Conservation (phyloP, 306 rosid species). For the Cotoneaster glaucophyllus region DNA sequence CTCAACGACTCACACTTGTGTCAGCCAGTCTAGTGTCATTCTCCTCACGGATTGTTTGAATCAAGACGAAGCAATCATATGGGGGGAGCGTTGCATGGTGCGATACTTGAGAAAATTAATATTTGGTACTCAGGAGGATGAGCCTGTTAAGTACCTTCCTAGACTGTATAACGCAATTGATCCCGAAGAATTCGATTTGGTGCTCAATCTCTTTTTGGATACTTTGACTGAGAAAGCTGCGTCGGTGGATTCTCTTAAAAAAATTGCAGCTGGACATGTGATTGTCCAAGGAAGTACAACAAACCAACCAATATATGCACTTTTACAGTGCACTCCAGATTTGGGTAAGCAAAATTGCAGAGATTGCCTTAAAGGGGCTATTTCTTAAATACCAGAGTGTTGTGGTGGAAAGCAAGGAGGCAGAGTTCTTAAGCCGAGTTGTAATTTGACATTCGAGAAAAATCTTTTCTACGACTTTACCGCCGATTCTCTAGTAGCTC, state of each 20-base stretch:
- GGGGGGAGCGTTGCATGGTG: constrained; percentile 7
- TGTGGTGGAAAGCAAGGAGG: background rate
- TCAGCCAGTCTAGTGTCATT: background rate
- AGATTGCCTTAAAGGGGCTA: background rate
- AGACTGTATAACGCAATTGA: background rate
- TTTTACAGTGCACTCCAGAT: background rate
- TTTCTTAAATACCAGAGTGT: background rate
- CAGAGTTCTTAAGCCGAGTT: constrained; percentile 1
- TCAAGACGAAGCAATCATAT: constrained; percentile 6
- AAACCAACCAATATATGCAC: background rate
- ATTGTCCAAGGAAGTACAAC: background rate
- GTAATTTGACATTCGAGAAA: background rate
- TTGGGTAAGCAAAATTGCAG: background rate
- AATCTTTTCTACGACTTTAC: background rate
- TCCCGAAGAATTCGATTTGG: background rate
- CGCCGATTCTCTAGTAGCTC: constrained; percentile 20
- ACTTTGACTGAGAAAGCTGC: background rate
- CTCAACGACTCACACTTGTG: background rate
- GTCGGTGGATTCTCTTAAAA: background rate
- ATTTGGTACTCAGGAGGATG: background rate
- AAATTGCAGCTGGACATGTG: background rate
- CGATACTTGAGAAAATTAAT: constrained; percentile 11
- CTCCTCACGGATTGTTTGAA: background rate
- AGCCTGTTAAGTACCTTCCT: background rate
- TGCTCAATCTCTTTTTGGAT: background rate